Evolutionary conservation across 768 basidiomycete genomes (phyloP), one percentile per base, ranked within the genome.

Genomic region (Strobilomyces echinocephalus): DNA sequence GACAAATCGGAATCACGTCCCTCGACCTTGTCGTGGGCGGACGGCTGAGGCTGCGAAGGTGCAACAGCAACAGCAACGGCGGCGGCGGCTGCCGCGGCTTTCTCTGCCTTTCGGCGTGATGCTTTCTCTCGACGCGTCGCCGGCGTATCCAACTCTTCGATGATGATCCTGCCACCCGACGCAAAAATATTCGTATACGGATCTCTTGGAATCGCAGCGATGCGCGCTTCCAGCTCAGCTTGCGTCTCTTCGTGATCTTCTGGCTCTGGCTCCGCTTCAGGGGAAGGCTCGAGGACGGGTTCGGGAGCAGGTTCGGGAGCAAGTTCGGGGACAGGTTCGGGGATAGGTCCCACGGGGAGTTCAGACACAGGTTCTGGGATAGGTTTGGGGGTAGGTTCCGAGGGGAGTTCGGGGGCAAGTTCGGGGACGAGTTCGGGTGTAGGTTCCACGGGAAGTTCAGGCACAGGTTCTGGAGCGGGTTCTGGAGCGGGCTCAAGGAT

Each of bases 91-190:
- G 63, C 66, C 34, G 60, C 67, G 45, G 53, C 73, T 38, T 69
- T 68, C 52, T 72, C 68, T n/a, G 62, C 75, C 62, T 78, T 82
- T 47, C 69, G 73, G 8, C 76, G 74, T 53, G 71, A 66, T 18
- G 73, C 74, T 68, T 84, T 87, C 67, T 81, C 76, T 46, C 79
- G 75, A 5, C 87, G 80, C 38, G 79, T 84, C 4, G 78, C 78
- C 34, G 87, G 87, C 6, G 88, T 84, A 61, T 88, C 88, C 21
- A 89, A 73, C 54, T 82, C 80, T 62, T 90, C 87, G 52, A 89
- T 79, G 50, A 87, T 78, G 44, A 84, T 74, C 52, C 70, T 75
- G n/a, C 79, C 78, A 41, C 72, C 71, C n/a, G 76, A 70, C 8
- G 65, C 54, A 40, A 66, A 58, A 6, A 70, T 59, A 21, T 65